Percentiles rank a stretch among this genome's conserved stretches.
These are phyloP conservation scores for Fusarium coicis DNA, from an alignment of 2,329 filamentous ascomycete genomes.

Conservation along the genomic window DNA sequence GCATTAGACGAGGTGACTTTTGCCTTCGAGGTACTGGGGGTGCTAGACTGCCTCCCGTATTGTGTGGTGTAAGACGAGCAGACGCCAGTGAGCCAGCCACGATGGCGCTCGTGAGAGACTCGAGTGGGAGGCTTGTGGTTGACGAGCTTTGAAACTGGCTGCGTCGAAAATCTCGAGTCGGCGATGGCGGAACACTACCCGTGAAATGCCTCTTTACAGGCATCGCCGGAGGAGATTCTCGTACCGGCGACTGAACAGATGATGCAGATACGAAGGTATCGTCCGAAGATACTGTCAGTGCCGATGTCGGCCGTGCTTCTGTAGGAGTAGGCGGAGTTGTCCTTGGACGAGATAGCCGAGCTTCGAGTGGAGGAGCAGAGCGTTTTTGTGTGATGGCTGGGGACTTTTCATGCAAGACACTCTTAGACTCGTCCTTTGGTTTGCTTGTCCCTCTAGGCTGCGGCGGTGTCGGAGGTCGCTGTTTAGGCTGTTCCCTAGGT, in stretches of 20 bases:
- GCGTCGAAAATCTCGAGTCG: conserved; percentile 50
- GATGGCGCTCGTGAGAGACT: conserved; percentile 78
- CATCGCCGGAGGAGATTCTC: conserved; percentile 42
- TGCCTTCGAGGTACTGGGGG: conserved; percentile 55
- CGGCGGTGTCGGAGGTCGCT: conserved; percentile 52
- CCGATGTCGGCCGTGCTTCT: conserved; percentile 31
- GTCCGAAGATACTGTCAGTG: conserved; percentile 53
- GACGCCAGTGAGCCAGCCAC: conserved; percentile 79
- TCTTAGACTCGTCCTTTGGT: conserved; percentile 19
- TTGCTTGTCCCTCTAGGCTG: conserved; percentile 47
- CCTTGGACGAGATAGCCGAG: conserved; percentile 16
- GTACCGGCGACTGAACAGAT: conserved; percentile 48
- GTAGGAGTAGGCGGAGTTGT: conserved; percentile 19
- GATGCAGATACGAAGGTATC: conserved; percentile 59
- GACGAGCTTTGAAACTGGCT: conserved; percentile 44
- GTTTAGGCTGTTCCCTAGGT: conserved; percentile 18
- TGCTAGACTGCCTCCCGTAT: conserved; percentile 51
- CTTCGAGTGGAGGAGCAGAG: conserved; percentile 15
- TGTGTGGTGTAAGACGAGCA: conserved; percentile 60
- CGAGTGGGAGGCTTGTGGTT: conserved; percentile 61
- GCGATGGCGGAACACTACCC: conserved; percentile 49
- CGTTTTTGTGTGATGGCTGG: conserved; percentile 21
- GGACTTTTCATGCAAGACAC: conserved; percentile 6
- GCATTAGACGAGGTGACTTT: conserved; percentile 66
- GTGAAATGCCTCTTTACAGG: conserved; percentile 24